These are phyloP conservation scores for Vaccinium vitisidaea DNA, from an alignment of 148 eudicot genomes.

Conservation along the genomic window DNA sequence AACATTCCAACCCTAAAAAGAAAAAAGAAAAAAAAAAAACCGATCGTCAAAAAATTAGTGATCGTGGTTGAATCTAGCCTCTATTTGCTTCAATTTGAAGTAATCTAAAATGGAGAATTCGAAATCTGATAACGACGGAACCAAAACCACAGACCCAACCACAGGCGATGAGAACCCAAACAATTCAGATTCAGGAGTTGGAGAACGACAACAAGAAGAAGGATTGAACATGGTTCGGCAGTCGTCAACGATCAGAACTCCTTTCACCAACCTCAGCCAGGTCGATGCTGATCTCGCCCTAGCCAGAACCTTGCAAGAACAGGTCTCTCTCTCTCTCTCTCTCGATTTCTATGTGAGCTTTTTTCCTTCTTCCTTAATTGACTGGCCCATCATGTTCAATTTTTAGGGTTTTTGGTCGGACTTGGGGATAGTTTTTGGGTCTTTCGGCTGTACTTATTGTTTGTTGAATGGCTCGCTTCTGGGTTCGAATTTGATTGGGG, in stretches of 20 bases:
- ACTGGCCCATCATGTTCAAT: not conserved
- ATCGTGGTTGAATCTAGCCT: not conserved
- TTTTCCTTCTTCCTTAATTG: not conserved
- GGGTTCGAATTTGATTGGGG: not conserved
- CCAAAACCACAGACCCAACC: conserved; percentile 4
- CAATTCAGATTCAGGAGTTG: conserved; percentile 15
- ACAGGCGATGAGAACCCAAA: conserved; percentile 15
- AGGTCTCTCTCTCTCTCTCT: conserved; percentile 35
- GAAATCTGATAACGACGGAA: conserved; percentile 1
- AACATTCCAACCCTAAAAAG: not conserved
- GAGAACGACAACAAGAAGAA: not conserved
- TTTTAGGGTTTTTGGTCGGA: not conserved
- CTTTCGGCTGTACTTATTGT: not conserved
- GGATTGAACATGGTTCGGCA: conserved; percentile 12
- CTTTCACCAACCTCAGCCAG: conserved; percentile 85
- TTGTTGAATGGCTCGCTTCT: not conserved
- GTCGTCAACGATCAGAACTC: conserved; percentile 41
- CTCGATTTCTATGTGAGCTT: not conserved
- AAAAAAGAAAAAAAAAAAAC: not conserved
- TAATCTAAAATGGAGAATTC: conserved; percentile 19
- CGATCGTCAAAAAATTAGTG: not conserved
- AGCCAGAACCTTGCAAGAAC: conserved; percentile 91
- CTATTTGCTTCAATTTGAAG: not conserved
- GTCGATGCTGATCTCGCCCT: conserved; percentile 98
- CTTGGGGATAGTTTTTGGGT: not conserved